These are phyloP conservation scores for Isabelozyma gotoi DNA, from an alignment of 805 yeast species.

Conservation along the genomic window DNA sequence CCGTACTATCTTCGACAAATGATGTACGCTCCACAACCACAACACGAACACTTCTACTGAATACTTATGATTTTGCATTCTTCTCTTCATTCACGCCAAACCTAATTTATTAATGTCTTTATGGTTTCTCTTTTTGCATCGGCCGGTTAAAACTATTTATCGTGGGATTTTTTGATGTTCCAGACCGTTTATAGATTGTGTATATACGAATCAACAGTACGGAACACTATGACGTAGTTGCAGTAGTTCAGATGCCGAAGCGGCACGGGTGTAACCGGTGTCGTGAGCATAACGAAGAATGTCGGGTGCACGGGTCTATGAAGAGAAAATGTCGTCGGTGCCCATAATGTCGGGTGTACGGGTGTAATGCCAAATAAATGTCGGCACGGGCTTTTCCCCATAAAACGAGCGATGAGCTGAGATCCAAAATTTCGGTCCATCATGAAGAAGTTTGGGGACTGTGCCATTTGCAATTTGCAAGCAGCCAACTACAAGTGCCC, in stretches of 20 bases:
- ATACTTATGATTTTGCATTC: neutral
- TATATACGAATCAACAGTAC: neutral
- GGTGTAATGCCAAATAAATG: no score
- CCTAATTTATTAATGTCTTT: neutral
- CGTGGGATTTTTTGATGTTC: neutral
- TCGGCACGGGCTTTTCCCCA: no score
- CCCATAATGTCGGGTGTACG: no score
- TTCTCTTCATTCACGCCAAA: neutral
- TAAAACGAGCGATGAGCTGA: no score
- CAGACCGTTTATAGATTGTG: neutral
- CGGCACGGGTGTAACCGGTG: no score
- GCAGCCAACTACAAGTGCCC: slow-evolving; percentile 60
- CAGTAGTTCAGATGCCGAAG: no score
- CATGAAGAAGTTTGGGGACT: slow-evolving; percentile 9
- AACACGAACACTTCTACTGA: no score
- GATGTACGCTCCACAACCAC: neutral
- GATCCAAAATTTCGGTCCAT: no score
- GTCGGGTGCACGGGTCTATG: no score
- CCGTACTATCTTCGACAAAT: neutral
- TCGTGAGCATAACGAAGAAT: no score
- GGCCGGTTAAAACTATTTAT: neutral
- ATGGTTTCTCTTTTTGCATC: neutral
- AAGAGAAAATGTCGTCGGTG: no score
- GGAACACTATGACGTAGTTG: no score
- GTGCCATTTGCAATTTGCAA: slow-evolving; percentile 36